Conservation (phyloP, 768 basidiomycete species). For the Gloeophyllum trabeum region DNA sequence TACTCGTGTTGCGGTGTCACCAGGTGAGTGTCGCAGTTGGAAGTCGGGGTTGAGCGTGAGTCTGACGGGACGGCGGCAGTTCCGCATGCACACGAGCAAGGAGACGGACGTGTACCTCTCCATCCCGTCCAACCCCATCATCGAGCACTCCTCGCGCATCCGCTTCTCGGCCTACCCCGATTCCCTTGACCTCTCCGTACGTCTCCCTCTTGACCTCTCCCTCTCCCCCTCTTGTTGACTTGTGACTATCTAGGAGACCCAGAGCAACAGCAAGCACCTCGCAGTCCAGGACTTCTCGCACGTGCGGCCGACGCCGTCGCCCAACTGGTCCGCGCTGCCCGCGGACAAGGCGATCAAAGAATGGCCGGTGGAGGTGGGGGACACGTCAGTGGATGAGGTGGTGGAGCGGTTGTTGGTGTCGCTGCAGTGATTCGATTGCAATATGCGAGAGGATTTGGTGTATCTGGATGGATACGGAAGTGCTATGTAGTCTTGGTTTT, state of each 20-base stretch:
- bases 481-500: too few relatives aligned
- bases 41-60: too few relatives aligned
- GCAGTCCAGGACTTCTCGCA: slow-evolving; percentile 80
- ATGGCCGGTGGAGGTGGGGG: too few relatives aligned
- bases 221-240: neutral
- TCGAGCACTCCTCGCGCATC: slow-evolving; percentile 60
- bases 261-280: slow-evolving; percentile 29
- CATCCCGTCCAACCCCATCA: slow-evolving; percentile 63
- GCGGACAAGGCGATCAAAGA: too few relatives aligned
- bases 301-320: slow-evolving; percentile 63
- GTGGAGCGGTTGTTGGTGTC: too few relatives aligned
- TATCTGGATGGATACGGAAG: too few relatives aligned
- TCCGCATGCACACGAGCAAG: slow-evolving; percentile 76
- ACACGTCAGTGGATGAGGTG: too few relatives aligned
- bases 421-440: too few relatives aligned
- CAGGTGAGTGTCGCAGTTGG: slow-evolving; percentile 41
- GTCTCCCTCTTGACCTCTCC: neutral
- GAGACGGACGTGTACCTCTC: slow-evolving; percentile 55
- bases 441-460: too few relatives aligned
- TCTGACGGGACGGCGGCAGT: slow-evolving; percentile 32
- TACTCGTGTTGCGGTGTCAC: slow-evolving; percentile 66
- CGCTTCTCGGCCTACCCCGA: slow-evolving; percentile 56
- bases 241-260: neutral
- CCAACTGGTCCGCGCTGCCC: slow-evolving; percentile 49
- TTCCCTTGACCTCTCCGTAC: slow-evolving; percentile 9